Percentiles rank a stretch among this genome's conserved stretches.
Conservation (phyloP, 2,329 filamentous ascomycete genomes). For the Epichloe gansuensis region DNA sequence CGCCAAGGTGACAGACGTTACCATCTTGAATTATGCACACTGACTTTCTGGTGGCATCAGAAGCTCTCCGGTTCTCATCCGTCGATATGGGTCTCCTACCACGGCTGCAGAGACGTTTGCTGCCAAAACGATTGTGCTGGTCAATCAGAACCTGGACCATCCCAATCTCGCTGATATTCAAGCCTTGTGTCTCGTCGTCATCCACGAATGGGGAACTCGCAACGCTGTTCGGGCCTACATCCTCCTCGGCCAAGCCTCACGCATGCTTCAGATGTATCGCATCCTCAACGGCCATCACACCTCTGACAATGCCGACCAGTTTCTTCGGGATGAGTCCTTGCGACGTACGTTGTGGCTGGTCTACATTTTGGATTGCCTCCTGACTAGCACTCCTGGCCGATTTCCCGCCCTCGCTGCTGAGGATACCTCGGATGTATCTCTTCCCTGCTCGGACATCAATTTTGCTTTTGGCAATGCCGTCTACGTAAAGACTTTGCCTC, state of each 20-base stretch:
- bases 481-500: slow-evolving; percentile 42
- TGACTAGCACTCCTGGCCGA: slow-evolving; percentile 49
- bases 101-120: slow-evolving; percentile 48
- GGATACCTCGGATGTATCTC: slow-evolving; percentile 42
- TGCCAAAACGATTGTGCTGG: slow-evolving; percentile 41
- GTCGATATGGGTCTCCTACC: slow-evolving; percentile 45
- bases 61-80: slow-evolving; percentile 43
- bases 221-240: slow-evolving; percentile 52
- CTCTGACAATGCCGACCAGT: slow-evolving; percentile 41
- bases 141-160: slow-evolving; percentile 47
- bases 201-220: slow-evolving; percentile 50
- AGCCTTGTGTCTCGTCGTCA: slow-evolving; percentile 46
- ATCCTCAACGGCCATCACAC: slow-evolving; percentile 44
- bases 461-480: slow-evolving; percentile 51
- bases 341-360: slow-evolving; percentile 50
- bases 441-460: slow-evolving; percentile 50
- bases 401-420: slow-evolving; percentile 42
- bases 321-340: slow-evolving; percentile 49
- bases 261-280: slow-evolving; percentile 53
- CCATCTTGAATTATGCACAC: neutral
- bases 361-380: slow-evolving; percentile 50
- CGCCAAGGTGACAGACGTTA: neutral
- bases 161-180: slow-evolving; percentile 50
- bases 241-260: slow-evolving; percentile 49
- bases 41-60: slow-evolving; percentile 18